Base-by-base conservation (phyloP, 495 filamentous ascomycete species). In the Neurospora sublineolata region DNA sequence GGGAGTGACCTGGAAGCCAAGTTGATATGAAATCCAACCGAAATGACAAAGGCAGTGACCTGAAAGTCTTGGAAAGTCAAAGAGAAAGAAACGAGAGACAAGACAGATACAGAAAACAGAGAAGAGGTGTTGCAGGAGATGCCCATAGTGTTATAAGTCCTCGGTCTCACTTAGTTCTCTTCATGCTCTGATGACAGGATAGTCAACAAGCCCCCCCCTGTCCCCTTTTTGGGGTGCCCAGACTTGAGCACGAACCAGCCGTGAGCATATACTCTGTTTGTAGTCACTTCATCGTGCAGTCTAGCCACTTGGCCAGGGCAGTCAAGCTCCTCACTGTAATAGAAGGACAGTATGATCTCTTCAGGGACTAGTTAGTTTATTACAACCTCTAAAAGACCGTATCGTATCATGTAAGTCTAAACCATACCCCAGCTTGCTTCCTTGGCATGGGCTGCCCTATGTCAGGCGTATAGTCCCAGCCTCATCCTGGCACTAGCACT, bases 131-230 rank as follows among this genome's bases (percentile, higher is more conserved):
- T 42, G 36, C n/a, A 42, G 68, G 68, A 69, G 68, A 69, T 39
- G 70, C 37, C 37, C 70, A 71, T 68, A 68, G 60, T 38, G 70
- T 71, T 71, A 71, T 71, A 71, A 40, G 58, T 40, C 58, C 37
- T 68, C 37, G 30, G 58, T 60, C 30, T 64, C 27, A 60, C 27
- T 2, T 60, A 14, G 27, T 30, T 18, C 11, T 18, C 52, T 33
- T 60, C 11, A 60, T 64, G 27, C 52, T 64, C 52, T 33, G 23
- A 64, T 64, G 52, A 9, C 52, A 64, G 52, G 7, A 64, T 60
- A 30, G 46, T 64, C 52, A 33, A 64, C 52, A 64, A 64, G 52
- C 52, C 23, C 52, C 46, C 44, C 52, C 52, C 20, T 20, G 8
- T 9, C 42, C 42, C 42, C 11, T 60, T 23, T 8, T 6, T 23